These are phyloP conservation scores for Hypholoma sublateritium DNA, from an alignment of 768 basidiomycete species.

Conservation along the genomic window DNA sequence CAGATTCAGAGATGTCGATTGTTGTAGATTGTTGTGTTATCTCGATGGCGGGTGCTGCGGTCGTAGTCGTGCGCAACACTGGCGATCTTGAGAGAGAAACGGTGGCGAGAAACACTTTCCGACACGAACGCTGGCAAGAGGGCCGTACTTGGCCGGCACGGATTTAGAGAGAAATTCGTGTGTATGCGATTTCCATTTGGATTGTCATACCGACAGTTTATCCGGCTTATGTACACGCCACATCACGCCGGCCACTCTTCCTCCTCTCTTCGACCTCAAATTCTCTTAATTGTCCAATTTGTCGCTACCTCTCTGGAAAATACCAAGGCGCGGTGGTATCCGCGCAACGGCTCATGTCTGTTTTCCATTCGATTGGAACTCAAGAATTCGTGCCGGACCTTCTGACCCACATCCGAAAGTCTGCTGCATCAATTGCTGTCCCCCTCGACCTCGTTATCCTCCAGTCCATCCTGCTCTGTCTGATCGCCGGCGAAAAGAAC, in stretches of 20 bases:
- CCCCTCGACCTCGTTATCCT: conserved; percentile 64
- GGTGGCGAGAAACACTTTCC: no score
- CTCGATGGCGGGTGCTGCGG: neutral
- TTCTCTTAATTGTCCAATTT: neutral
- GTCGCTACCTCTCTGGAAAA: neutral
- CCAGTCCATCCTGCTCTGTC: conserved; percentile 64
- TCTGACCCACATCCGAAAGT: conserved; percentile 44
- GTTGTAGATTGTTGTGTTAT: neutral
- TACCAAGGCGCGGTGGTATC: neutral
- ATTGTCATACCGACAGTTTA: conserved; percentile 29
- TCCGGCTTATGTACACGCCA: conserved; percentile 4
- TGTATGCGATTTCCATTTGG: conserved; percentile 13
- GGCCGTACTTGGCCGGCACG: neutral
- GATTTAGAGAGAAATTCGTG: conserved; percentile 1
- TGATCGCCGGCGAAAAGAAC: conserved; percentile 62
- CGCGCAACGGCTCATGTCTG: conserved; percentile 2
- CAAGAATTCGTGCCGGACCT: conserved; percentile 50
- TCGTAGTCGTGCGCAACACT: neutral
- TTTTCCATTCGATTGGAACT: conserved; percentile 38
- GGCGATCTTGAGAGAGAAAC: no score
- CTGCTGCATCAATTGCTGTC: conserved; percentile 39
- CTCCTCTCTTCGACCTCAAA: neutral
- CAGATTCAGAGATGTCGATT: no score
- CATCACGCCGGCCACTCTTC: neutral
- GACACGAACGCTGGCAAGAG: neutral